Percentiles rank a stretch among this genome's conserved stretches.
phyloP scores from a whole-genome alignment of 2,329 filamentous ascomycete genomes.

The Cryphonectria nitschkei region DNA sequence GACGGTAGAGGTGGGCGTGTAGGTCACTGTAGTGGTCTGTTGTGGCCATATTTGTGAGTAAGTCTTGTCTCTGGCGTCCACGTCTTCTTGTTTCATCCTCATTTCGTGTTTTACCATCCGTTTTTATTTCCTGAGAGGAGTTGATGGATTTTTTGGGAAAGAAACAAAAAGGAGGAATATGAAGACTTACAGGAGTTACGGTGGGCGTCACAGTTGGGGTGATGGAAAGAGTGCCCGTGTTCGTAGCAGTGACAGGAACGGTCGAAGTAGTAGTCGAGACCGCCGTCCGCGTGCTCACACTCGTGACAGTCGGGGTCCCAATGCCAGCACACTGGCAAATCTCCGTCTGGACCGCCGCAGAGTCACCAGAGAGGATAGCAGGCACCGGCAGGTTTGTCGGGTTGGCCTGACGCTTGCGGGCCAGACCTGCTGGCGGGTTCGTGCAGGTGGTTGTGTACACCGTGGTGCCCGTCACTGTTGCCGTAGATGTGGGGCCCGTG shows the following conservation, averaged over 20 bases:
- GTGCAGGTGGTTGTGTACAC: background rate
- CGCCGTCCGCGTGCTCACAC: background rate
- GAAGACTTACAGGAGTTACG: conserved; percentile 3
- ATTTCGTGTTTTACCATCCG: too few species aligned
- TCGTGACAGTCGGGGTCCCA: background rate
- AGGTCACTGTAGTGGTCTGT: conserved; percentile 5
- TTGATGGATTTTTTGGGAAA: too few species aligned
- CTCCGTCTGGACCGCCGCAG: background rate
- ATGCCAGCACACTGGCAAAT: background rate
- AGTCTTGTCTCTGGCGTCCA: background rate
- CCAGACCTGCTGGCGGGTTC: background rate
- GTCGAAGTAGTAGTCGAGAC: background rate
- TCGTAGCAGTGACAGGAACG: background rate
- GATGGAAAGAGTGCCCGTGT: background rate
- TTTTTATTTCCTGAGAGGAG: background rate
- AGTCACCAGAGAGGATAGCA: background rate
- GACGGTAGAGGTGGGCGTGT: background rate
- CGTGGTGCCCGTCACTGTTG: background rate
- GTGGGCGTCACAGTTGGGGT: conserved; percentile 10
- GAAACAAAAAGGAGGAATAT: too few species aligned
- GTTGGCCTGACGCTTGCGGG: background rate
- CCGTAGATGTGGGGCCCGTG: background rate
- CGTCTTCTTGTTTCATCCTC: too few species aligned
- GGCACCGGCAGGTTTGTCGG: background rate
- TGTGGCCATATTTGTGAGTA: background rate